Evolutionary conservation across 306 rosid species (phyloP), one percentile per base, ranked within the genome.

Genomic region (Vigna trinervia): DNA sequence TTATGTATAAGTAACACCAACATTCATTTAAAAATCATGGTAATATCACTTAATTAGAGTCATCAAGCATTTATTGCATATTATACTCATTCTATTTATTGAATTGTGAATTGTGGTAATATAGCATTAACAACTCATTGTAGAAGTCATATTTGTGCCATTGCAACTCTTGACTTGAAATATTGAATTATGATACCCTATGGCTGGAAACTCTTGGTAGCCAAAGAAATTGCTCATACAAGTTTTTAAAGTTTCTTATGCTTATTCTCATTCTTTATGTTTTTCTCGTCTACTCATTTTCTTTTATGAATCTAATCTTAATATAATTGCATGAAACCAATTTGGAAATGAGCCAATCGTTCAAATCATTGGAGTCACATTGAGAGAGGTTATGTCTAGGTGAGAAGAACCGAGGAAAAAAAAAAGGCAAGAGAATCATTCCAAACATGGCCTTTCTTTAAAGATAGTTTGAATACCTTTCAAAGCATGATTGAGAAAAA

Each of bases 231-330:
- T 64, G 64, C 43, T 22, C 17, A 26, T 0, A 26, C 4, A 38
- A 73, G 53, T 50, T 62, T 39, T 50, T 76, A 76, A 26, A 26
- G 28, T 26, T 76, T 76, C 80, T 63, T 9, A 38, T 64, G 3
- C 28, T 26, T 26, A 26, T 26, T 26, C 0, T 26, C 28, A 2
- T 26, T 2, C 28, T 26, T 26, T 26, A 26, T 26, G 28, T 26
- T 26, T 26, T 26, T 3, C 28, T 26, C 28, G 28, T 64, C 71
- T 60, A 3, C 20, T 20, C 70, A n/a, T 34, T 30, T 75, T 75
- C 47, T 48, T 26, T 12, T 32, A 22, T 32, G 63, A 75, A 62
- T 75, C 5, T 47, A 20, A 48, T 75, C 39, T 41, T 36, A 11
- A 62, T 47, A 63, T 28, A 75, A 60, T 64, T 19, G 11, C 30